These are phyloP conservation scores for Colletotrichum truncatum DNA, from an alignment of 2,329 filamentous ascomycete genomes.

Conservation along the genomic window DNA sequence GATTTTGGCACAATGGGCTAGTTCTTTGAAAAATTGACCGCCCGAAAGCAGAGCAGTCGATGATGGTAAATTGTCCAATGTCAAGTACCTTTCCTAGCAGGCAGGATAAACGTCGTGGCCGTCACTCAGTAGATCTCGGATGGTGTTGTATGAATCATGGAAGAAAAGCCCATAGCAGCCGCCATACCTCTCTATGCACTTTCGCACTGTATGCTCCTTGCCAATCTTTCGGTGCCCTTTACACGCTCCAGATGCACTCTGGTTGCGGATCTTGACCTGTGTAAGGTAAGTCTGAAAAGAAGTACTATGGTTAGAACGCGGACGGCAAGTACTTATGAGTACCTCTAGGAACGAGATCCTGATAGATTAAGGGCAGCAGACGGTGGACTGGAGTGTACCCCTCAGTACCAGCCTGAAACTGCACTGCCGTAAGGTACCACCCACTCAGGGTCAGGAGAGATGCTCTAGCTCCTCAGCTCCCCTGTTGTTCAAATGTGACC, in stretches of 20 bases:
- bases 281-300: background rate
- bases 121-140: no score
- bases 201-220: background rate
- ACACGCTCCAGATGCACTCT: background rate
- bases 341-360: background rate
- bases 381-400: background rate
- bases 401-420: background rate
- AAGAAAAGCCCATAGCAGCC: background rate
- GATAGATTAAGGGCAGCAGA: background rate
- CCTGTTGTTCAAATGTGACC: background rate
- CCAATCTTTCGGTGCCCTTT: background rate
- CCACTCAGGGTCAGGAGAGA: background rate
- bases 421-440: background rate
- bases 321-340: background rate
- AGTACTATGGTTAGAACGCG: background rate
- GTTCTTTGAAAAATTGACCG: no score
- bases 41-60: no score
- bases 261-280: background rate
- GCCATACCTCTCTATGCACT: background rate
- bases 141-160: background rate
- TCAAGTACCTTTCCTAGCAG: no score
- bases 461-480: background rate
- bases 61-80: no score
- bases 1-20: no score
- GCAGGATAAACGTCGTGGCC: no score